These are phyloP conservation scores for Torulaspora delbrueckii DNA, from an alignment of 805 yeast genomes.

Conservation along the genomic window DNA sequence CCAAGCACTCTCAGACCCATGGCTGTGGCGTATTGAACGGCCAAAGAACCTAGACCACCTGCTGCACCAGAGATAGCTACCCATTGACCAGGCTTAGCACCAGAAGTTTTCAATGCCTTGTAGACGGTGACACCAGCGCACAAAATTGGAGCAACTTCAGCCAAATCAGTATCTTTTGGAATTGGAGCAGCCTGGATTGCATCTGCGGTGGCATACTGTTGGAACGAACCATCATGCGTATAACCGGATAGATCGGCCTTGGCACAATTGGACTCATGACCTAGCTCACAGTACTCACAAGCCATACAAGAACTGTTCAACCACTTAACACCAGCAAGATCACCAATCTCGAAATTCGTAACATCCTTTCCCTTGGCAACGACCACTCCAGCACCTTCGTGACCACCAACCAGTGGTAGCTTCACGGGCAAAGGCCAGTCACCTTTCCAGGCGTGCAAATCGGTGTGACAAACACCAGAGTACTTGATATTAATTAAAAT, in stretches of 20 bases:
- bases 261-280: slow-evolving; percentile 50
- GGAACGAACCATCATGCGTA: slow-evolving; percentile 71
- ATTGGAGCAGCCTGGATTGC: slow-evolving; percentile 81
- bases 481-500: slow-evolving; percentile 53
- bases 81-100: slow-evolving; percentile 50
- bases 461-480: slow-evolving; percentile 65
- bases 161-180: slow-evolving; percentile 67
- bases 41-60: slow-evolving; percentile 58
- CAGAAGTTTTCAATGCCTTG: slow-evolving; percentile 53
- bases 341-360: slow-evolving; percentile 53
- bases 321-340: slow-evolving; percentile 61
- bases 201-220: slow-evolving; percentile 83
- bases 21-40: slow-evolving; percentile 54
- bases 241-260: slow-evolving; percentile 51
- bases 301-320: slow-evolving; percentile 56
- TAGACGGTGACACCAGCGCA: slow-evolving; percentile 63
- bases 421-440: slow-evolving; percentile 59
- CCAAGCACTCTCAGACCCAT: slow-evolving; percentile 54
- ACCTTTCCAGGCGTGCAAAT: slow-evolving; percentile 64
- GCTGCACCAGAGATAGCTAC: slow-evolving; percentile 57
- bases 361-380: slow-evolving; percentile 56
- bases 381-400: slow-evolving; percentile 64
- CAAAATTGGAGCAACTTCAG: slow-evolving; percentile 58
- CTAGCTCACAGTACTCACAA: slow-evolving; percentile 53
- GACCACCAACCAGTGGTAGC: slow-evolving; percentile 61